These are phyloP conservation scores for Pezizomycotina sp. DNA, from an alignment of 2,329 filamentous ascomycete genomes.

Conservation along the genomic window DNA sequence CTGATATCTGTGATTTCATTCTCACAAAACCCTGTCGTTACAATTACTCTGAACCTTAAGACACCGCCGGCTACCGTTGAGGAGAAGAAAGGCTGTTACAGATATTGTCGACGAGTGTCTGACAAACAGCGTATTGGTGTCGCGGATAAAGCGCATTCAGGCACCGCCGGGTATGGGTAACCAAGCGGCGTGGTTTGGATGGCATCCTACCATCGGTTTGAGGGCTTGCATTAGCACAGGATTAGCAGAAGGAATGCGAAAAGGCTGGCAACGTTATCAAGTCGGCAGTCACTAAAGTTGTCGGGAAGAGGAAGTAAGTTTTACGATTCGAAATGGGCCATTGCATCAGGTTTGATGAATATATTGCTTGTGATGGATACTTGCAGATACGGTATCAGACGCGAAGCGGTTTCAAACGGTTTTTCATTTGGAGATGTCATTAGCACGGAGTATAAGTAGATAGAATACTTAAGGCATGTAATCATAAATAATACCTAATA, in stretches of 20 bases:
- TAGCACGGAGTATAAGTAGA: too few species aligned
- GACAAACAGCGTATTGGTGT: slow-evolving; percentile 76
- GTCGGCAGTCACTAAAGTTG: slow-evolving; percentile 85
- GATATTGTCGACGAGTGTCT: slow-evolving; percentile 96
- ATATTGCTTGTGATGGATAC: too few species aligned
- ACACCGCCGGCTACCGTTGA: slow-evolving; percentile 33
- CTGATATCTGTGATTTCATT: slow-evolving; percentile 46
- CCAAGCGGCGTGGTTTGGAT: slow-evolving; percentile 51
- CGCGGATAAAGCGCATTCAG: slow-evolving; percentile 64
- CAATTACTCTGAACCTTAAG: slow-evolving; percentile 13
- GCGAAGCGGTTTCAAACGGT: too few species aligned
- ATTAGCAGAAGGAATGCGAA: slow-evolving; percentile 86
- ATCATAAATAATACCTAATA: too few species aligned
- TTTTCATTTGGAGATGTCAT: too few species aligned
- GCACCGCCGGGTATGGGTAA: slow-evolving; percentile 33
- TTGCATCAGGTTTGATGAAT: too few species aligned
- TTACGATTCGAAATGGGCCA: too few species aligned
- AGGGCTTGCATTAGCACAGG: slow-evolving; percentile 84
- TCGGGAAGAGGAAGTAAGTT: slow-evolving; percentile 38
- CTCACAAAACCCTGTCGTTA: slow-evolving; percentile 7
- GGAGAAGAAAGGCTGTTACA: slow-evolving; percentile 67
- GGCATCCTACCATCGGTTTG: slow-evolving; percentile 50
- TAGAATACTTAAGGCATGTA: too few species aligned
- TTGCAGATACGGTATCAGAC: too few species aligned
- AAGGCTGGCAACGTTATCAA: slow-evolving; percentile 77